phyloP scores from a whole-genome alignment of 2,329 filamentous ascomycete species.

The Sclerotinia spermophila region DNA sequence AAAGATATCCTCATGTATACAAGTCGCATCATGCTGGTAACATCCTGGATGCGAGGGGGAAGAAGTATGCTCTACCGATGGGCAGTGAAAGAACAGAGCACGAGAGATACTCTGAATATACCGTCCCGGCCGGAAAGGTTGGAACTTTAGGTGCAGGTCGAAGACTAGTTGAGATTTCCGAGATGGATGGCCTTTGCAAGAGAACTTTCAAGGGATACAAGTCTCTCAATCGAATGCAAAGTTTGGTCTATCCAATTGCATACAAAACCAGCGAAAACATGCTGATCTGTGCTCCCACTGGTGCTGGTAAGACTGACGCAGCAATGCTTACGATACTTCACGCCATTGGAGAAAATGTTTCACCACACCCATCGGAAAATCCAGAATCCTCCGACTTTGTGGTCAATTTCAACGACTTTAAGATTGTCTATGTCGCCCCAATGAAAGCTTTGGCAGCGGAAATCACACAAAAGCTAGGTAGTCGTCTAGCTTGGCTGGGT shows the following conservation, averaged over 20 bases:
- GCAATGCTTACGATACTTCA: constrained; percentile 96
- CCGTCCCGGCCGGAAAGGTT: constrained; percentile 76
- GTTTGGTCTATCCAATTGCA: constrained; percentile 88
- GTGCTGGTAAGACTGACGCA: constrained; percentile 97
- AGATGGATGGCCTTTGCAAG: constrained; percentile 83
- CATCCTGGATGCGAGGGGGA: constrained; percentile 72
- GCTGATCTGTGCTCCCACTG: constrained; percentile 96
- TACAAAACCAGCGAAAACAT: constrained; percentile 98
- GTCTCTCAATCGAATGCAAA: constrained; percentile 95
- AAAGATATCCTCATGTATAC: constrained; percentile 92
- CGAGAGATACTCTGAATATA: constrained; percentile 82
- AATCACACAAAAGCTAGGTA: constrained; percentile 90
- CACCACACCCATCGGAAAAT: constrained; percentile 74
- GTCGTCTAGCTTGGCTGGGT: constrained; percentile 88
- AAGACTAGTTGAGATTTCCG: constrained; percentile 72
- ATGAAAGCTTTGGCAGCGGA: constrained; percentile 99
- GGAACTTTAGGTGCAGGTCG: constrained; percentile 69
- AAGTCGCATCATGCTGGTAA: constrained; percentile 80
- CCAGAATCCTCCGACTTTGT: constrained; percentile 72
- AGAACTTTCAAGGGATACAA: constrained; percentile 96
- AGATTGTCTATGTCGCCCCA: constrained; percentile 96
- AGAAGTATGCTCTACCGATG: constrained; percentile 75
- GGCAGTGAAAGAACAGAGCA: constrained; percentile 70
- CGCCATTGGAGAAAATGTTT: constrained; percentile 79
- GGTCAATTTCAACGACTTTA: constrained; percentile 85